phyloP scores from a whole-genome alignment of 768 basidiomycete genomes.

The Rhodosporidiobolus odoratus region DNA sequence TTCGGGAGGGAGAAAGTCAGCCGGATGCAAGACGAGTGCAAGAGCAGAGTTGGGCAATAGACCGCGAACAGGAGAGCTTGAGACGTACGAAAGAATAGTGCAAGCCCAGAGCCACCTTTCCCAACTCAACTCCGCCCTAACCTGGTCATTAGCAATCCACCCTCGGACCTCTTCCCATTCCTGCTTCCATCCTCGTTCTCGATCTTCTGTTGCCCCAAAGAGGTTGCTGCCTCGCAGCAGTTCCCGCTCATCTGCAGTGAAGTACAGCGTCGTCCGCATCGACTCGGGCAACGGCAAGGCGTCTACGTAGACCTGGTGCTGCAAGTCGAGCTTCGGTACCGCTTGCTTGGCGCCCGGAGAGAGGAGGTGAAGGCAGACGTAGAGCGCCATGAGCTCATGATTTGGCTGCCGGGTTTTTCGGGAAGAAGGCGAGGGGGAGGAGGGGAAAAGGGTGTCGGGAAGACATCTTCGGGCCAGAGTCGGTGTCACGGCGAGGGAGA shows the following conservation, averaged over 20 bases:
- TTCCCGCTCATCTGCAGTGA: slow-evolving; percentile 59
- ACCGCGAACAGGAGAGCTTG: neutral
- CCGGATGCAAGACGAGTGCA: neutral
- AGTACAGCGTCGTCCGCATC: slow-evolving; percentile 70
- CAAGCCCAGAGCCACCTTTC: slow-evolving; percentile 39
- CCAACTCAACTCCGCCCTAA: slow-evolving; percentile 57
- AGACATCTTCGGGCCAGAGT: slow-evolving; percentile 34
- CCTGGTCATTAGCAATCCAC: slow-evolving; percentile 52
- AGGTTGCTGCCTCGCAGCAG: slow-evolving; percentile 73
- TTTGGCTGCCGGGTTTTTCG: slow-evolving; percentile 18
- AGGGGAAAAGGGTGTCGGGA: slow-evolving; percentile 9
- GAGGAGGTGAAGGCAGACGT: slow-evolving; percentile 45
- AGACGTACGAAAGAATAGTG: slow-evolving; percentile 29
- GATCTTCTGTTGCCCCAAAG: slow-evolving; percentile 67
- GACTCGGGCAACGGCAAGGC: slow-evolving; percentile 58
- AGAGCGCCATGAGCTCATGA: slow-evolving; percentile 42
- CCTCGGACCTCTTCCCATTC: slow-evolving; percentile 61
- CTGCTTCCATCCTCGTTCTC: slow-evolving; percentile 57
- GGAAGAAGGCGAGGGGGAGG: slow-evolving; percentile 14
- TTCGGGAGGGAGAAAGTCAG: slow-evolving; percentile 34
- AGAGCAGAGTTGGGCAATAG: neutral
- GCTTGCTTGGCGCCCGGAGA: neutral
- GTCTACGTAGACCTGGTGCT: slow-evolving; percentile 58
- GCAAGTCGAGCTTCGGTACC: slow-evolving; percentile 30
- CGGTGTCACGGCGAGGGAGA: slow-evolving; percentile 45